Percentiles rank a stretch among this genome's conserved stretches.
Evolutionary conservation across 208 protist species (phyloP).

Genomic region (Trypanosoma mega): DNA sequence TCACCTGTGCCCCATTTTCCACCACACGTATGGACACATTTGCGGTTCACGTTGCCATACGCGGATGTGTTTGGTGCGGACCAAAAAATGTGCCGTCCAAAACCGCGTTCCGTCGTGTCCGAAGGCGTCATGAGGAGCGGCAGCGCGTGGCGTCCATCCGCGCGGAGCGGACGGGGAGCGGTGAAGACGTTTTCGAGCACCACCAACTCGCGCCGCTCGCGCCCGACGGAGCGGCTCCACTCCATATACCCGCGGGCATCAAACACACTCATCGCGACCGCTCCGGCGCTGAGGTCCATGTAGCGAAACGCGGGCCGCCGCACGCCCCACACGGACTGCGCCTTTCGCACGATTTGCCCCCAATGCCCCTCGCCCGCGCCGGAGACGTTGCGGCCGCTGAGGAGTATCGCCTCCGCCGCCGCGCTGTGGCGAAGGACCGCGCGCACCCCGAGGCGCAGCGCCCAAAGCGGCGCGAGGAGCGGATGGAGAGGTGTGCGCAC

Average conservation of each 20-base stretch:
- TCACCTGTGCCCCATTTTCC: background rate
- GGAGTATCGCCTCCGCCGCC: constrained; percentile 34
- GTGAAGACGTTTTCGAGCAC: constrained; percentile 33
- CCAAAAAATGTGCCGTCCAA: no score
- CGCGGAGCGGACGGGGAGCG: no score
- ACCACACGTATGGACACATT: background rate
- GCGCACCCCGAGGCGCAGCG: constrained; percentile 29
- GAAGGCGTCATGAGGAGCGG: no score
- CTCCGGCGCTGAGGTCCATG: constrained; percentile 26
- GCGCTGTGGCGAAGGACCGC: constrained; percentile 34
- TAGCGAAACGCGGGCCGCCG: constrained; percentile 37
- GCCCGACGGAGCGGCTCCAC: constrained; percentile 23
- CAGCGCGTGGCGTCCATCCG: no score
- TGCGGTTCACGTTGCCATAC: background rate
- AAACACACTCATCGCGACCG: constrained; percentile 32
- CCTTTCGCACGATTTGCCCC: constrained; percentile 34
- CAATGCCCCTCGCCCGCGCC: constrained; percentile 30
- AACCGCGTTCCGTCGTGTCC: no score
- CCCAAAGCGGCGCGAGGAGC: constrained; percentile 26
- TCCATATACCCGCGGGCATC: constrained; percentile 30
- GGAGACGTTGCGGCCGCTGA: constrained; percentile 14
- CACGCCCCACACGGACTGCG: constrained; percentile 35
- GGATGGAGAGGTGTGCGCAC: constrained; percentile 29
- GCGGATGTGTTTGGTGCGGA: no score
- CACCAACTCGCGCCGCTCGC: constrained; percentile 27